Base-by-base conservation (phyloP, 305 asterid genomes). In the Fraxinus angustifolia region DNA sequence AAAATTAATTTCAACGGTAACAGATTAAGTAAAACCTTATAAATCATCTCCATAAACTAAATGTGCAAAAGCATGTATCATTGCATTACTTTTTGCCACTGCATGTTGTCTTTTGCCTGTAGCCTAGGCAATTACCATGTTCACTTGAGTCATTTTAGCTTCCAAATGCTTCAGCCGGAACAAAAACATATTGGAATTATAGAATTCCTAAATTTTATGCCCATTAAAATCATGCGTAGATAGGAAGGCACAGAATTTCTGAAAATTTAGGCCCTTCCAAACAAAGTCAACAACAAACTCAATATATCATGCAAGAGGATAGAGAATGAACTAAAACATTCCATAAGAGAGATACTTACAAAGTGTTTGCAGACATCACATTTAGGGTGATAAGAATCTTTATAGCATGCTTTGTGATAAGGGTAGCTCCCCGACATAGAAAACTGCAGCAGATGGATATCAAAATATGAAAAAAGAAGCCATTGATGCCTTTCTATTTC, bases 381-480 rank as follows among this genome's bases (percentile, higher is more conserved):
- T 87, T 93, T 94, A 8, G 97, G 98, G 85, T 92, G 96, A 88
- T 93, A 91, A 75, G 90, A 91, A 86, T 92, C 99, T 94, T 86
- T 93, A 89, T 95, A 95, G 93, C 99, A 95, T 45, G 91, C 81
- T 84, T 91, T 93, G 82, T 95, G 99, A 88, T 91, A 94, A n/a
- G 98, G 97, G 75, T 84, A 87, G 90, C 82, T 90, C 82, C 91
- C 95, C 17, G 94, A 91, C 88, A 91, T 90, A 14, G 97, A 92
- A 90, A 93, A 93, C 99, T 95, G 92, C 90, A 86, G 80, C 80
- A 84, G 40, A 76, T 65, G 77, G 75, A 80, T 12, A 81, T 77
- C 75, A 34, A 80, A 77, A 45, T 70, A 81, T 84, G 16, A 73
- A 78, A 77, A 60, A 48, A 6, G 38, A 79, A 75, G 35, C 36